Evolutionary conservation across 106 monocot species (phyloP), one percentile per base, ranked within the genome.

Genomic region (Posidonia australis): DNA sequence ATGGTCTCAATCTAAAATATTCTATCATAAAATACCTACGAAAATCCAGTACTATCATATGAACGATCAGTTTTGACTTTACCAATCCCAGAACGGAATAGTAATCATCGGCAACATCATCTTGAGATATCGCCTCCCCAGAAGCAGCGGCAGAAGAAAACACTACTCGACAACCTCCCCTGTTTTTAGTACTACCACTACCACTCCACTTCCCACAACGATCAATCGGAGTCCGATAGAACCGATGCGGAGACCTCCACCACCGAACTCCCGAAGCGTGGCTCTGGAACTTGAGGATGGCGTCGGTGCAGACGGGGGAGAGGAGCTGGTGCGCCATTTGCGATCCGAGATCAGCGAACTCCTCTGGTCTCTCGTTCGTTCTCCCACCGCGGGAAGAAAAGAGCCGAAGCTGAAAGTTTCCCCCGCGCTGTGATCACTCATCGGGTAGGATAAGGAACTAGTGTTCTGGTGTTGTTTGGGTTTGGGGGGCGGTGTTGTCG

Each of bases 41-140:
- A 9, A 67, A 16, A 68, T 13, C 16, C 3, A 45, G 5, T 12
- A 23, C 28, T 5, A 16, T 36, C 60, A 42, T 4, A 20, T 20
- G 43, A 20, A 14, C 10, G 9, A 29, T 58, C 16, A 14, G 58
- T 7, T 36, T 36, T 36, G 16, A 16, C 10, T 12, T 70, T 79
- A 88, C 88, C 79, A 88, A 76, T 23, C 88, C 88, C 58, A 88
- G 73, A 51, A 84, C 84, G 1, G 84, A 51, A 48, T 88, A 88
- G 61, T 84, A 88, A 44, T 88, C 88, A 52, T 84, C 88, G 5
- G 76, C 87, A 17, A 81, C 41, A 24, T 66, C 81, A 13, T 77
- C 74, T 18, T 19, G 2, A 20, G 77, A 74, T 24, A 53, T 14
- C 0, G 66, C 54, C 2, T 46, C 63, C 23, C 55, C 70, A 10